Evolutionary conservation across 2,329 filamentous ascomycete species (phyloP), one percentile per base, ranked within the genome.

Genomic region (Drechslera avenae): DNA sequence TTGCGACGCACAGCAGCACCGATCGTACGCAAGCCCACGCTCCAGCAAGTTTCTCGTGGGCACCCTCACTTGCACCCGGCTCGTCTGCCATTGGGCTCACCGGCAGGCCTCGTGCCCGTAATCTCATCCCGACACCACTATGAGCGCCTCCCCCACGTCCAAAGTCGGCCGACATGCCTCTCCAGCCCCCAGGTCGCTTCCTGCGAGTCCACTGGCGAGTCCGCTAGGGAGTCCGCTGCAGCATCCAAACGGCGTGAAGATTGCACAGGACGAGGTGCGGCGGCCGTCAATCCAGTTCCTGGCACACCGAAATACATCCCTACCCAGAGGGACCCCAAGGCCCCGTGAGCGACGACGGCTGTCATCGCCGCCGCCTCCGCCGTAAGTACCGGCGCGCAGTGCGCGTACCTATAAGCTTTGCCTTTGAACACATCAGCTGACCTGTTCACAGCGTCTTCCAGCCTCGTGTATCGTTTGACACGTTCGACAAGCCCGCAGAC

Each of bases 391-490:
- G 46, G 14, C 7, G n/a, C 13, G 5, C 12, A 10, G 43, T 14
- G 6, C 26, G 6, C 17, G 3, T 16, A 17, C n/a, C 17, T 31
- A 31, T 33, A 30, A 16, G 34, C 59, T 71, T 31, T 66, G 57
- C 54, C 7, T 19, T 16, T 33, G 32, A 4, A 53, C 84, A 84
- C 48, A 83, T 83, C 47, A 16, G 36, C 59, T 71, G 35, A 68
- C 59, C 55, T 10, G 17, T 16, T 33, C 31, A 4, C 55, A 85
- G 84, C 48, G 83, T 83, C 47, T 90, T 88, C 69, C 79, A 85
- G 50, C 79, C 82, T 35, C 85, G 86, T 58, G 86, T 90, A 28
- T 86, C 85, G n/a, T 90, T 90, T 68, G 86, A 90, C 70, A 90
- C 87, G 1, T 89, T 90, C 66, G 83, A 83, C 56, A 83, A 86